Percentiles rank a stretch among this genome's conserved stretches.
These are phyloP conservation scores for Cicer bijugum DNA, from an alignment of 306 rosid species.

Conservation along the genomic window DNA sequence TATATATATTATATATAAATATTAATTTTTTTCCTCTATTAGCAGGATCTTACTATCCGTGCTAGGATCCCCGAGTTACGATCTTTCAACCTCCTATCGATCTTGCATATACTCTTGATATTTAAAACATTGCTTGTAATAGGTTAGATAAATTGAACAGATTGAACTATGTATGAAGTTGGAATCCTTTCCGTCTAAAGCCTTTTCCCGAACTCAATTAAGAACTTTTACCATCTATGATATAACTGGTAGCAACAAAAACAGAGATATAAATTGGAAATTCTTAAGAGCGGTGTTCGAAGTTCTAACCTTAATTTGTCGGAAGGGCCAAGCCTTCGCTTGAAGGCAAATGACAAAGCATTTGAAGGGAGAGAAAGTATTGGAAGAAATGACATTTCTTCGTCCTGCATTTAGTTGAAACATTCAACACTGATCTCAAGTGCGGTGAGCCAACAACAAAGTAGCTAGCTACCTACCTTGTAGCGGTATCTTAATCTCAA, in stretches of 20 bases:
- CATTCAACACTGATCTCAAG: constrained; percentile 9
- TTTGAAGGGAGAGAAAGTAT: constrained; percentile 76
- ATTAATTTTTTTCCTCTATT: no score
- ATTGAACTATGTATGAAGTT: neutral
- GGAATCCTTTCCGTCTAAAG: neutral
- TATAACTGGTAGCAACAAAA: constrained; percentile 2
- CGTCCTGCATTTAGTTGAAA: constrained; percentile 70
- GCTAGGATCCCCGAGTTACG: no score
- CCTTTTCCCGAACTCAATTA: constrained; percentile 4
- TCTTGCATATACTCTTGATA: no score
- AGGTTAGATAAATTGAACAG: constrained; percentile 19
- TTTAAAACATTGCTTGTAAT: constrained; percentile 6
- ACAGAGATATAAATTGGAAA: constrained; percentile 17
- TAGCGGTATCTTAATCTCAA: constrained; percentile 70
- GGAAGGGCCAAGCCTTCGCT: constrained; percentile 79
- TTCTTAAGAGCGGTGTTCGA: constrained; percentile 28
- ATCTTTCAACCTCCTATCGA: no score
- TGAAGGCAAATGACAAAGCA: constrained; percentile 80
- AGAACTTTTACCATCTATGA: constrained; percentile 5
- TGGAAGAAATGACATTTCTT: constrained; percentile 83
- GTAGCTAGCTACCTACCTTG: constrained; percentile 55
- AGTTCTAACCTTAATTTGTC: constrained; percentile 78
- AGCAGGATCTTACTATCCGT: no score
- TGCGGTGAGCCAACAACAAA: neutral
- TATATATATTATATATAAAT: no score